Evolutionary conservation across 2,329 filamentous ascomycete genomes (phyloP).

Genomic region (Apiospora rasikravindrae): DNA sequence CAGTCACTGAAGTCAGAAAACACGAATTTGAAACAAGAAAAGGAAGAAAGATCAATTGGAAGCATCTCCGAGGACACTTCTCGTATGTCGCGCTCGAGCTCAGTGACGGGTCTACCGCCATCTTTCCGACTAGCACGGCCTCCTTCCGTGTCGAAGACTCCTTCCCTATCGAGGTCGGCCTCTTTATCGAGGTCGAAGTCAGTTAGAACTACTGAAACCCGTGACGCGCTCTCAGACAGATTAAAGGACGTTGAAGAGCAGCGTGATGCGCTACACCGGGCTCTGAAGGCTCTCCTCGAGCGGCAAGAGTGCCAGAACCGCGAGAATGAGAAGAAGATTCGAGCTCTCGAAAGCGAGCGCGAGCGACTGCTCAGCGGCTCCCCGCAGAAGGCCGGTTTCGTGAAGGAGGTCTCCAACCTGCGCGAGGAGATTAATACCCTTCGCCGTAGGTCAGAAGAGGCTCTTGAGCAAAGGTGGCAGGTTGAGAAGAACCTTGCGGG

Average conservation of each 20-base stretch:
- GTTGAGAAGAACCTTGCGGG: constrained; percentile 89
- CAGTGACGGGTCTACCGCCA: constrained; percentile 40
- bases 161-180: constrained; percentile 33
- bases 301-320: constrained; percentile 85
- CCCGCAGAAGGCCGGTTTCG: constrained; percentile 78
- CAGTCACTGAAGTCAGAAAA: constrained; percentile 73
- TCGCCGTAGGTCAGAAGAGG: constrained; percentile 87
- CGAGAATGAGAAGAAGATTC: constrained; percentile 82
- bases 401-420: constrained; percentile 79
- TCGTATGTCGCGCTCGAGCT: constrained; percentile 49
- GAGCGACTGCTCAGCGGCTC: constrained; percentile 72
- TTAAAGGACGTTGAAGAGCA: constrained; percentile 94
- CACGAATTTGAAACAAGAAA: constrained; percentile 53
- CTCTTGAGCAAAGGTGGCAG: constrained; percentile 93
- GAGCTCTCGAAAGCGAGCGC: constrained; percentile 76
- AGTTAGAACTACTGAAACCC: constrained; percentile 62
- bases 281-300: constrained; percentile 82
- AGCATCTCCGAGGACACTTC: constrained; percentile 42
- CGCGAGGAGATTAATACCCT: constrained; percentile 85
- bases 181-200: constrained; percentile 65
- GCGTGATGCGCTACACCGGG: constrained; percentile 87
- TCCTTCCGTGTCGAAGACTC: constrained; percentile 43
- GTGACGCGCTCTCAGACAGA: constrained; percentile 75
- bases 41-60: constrained; percentile 38
- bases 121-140: constrained; percentile 34